phyloP scores from a whole-genome alignment of 345 rosid genomes.

The Lenwebbia sp. region DNA sequence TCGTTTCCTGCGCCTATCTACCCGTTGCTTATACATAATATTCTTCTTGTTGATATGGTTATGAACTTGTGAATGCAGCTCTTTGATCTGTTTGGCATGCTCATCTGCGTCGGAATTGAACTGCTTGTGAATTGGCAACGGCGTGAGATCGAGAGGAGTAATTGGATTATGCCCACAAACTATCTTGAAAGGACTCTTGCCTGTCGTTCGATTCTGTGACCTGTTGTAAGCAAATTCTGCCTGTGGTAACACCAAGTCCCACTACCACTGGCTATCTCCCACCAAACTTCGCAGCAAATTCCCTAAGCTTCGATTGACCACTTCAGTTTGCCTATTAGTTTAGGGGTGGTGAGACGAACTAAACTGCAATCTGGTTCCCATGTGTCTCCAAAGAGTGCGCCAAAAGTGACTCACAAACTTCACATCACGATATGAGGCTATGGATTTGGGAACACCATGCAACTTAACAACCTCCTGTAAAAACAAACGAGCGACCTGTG shows the following conservation, averaged over 20 bases:
- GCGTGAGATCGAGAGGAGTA: not conserved
- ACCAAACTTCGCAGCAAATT: not conserved
- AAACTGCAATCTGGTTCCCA: not conserved
- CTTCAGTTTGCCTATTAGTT: not conserved
- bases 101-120: too few relatives aligned
- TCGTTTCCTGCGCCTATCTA: not conserved
- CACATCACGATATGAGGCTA: not conserved
- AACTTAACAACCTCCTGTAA: not conserved
- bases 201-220: not conserved
- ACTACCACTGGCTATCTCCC: not conserved
- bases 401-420: not conserved
- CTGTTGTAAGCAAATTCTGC: not conserved
- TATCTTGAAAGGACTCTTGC: not conserved
- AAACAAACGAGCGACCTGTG: not conserved
- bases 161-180: not conserved
- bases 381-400: not conserved
- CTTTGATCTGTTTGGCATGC: not conserved
- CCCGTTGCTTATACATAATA: not conserved
- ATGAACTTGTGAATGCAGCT: not conserved
- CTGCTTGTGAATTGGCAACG: not conserved
- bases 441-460: not conserved
- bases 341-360: not conserved
- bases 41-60: not conserved
- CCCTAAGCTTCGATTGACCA: not conserved
- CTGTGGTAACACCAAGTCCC: not conserved